These are phyloP conservation scores for Cylindrotheca fusiformis DNA, from an alignment of 108 stramenopile genomes.

Conservation along the genomic window DNA sequence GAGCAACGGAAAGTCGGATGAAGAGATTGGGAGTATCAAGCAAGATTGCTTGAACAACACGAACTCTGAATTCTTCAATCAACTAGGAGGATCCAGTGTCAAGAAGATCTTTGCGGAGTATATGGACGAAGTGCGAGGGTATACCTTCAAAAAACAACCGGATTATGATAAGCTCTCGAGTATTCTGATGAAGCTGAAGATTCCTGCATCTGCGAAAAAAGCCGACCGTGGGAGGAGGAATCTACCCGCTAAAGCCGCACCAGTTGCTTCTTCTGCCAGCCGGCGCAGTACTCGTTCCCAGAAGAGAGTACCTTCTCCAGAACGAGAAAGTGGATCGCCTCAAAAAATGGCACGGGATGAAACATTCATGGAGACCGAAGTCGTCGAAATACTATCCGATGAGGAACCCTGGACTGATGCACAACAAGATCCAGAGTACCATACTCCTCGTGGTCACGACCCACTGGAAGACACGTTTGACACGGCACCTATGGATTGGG, in stretches of 20 bases:
- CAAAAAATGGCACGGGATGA: conserved; percentile 20
- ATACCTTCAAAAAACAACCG: conserved; percentile 57
- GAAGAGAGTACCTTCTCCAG: conserved; percentile 7
- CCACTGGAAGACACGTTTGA: conserved; percentile 12
- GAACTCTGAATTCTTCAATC: conserved; percentile 42
- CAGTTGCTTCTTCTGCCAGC: background rate
- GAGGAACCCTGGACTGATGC: background rate
- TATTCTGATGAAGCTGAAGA: conserved; percentile 16
- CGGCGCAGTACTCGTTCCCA: background rate
- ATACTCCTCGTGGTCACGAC: background rate
- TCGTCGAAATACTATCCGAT: background rate
- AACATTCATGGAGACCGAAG: conserved; percentile 5
- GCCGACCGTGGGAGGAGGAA: no score
- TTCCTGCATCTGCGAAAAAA: background rate
- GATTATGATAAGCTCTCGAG: conserved; percentile 52
- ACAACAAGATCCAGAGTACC: background rate
- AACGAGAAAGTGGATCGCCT: conserved; percentile 7
- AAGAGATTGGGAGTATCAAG: conserved; percentile 60
- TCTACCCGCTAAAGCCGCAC: background rate
- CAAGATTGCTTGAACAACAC: conserved; percentile 37
- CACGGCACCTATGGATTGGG: conserved; percentile 37
- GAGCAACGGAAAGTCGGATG: conserved; percentile 63
- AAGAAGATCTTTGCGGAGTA: conserved; percentile 32
- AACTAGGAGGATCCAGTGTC: conserved; percentile 20
- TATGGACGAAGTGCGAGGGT: conserved; percentile 36